Evolutionary conservation across 352 stramenopile species (phyloP).

Genomic region (Globisporangium uncinulatum): DNA sequence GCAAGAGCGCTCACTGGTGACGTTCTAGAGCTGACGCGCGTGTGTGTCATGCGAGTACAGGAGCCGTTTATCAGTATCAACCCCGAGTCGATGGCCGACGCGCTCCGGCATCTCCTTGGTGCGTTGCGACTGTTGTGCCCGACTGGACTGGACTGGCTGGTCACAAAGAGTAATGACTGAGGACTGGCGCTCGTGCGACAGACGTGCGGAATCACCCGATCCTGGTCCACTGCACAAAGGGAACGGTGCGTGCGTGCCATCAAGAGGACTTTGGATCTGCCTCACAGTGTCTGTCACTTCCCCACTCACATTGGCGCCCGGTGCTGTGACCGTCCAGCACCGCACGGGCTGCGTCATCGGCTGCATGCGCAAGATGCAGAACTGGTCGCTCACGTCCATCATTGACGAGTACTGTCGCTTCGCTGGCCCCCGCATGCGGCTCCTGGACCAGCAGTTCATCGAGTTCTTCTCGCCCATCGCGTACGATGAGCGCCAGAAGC

Average conservation of each 20-base stretch:
- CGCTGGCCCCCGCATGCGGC: slow-evolving; percentile 72
- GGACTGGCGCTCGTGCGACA: slow-evolving; percentile 2
- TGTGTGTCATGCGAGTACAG: slow-evolving; percentile 17
- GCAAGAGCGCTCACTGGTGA: neutral
- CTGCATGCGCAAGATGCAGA: slow-evolving; percentile 84
- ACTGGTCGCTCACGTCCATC: slow-evolving; percentile 84
- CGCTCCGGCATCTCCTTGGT: slow-evolving; percentile 75
- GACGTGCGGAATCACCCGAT: slow-evolving; percentile 86
- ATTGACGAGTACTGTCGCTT: slow-evolving; percentile 88
- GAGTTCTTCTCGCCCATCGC: slow-evolving; percentile 84
- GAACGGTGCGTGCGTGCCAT: slow-evolving; percentile 67
- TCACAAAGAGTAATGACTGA: too few species aligned
- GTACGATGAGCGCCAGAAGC: slow-evolving; percentile 77
- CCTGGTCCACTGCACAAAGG: slow-evolving; percentile 86
- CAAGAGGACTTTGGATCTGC: too few species aligned
- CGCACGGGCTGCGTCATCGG: slow-evolving; percentile 82
- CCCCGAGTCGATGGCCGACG: slow-evolving; percentile 71
- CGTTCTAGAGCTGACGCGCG: neutral
- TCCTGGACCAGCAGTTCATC: slow-evolving; percentile 88
- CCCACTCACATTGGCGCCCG: neutral
- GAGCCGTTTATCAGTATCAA: slow-evolving; percentile 89
- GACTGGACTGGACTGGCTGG: too few species aligned
- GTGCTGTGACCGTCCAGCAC: slow-evolving; percentile 28
- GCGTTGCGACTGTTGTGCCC: slow-evolving; percentile 1
- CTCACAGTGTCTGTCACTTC: neutral